A percentile compares a stretch with the other conserved stretches of the same genome.
phyloP scores from a whole-genome alignment of 2,329 filamentous ascomycete species.

The Fusarium tupiense region DNA sequence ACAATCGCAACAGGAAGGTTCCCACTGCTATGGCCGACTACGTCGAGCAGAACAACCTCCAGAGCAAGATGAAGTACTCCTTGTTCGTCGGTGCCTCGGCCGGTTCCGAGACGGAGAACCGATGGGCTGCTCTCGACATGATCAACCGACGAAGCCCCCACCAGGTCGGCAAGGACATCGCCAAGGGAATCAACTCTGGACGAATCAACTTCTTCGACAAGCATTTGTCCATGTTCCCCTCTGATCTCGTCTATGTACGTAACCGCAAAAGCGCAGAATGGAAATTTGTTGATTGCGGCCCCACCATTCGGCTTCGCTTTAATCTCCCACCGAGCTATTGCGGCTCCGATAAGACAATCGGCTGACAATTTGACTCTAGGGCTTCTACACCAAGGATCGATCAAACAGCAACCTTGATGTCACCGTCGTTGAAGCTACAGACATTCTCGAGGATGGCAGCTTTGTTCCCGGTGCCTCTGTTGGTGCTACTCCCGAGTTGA shows the following conservation, averaged over 20 bases:
- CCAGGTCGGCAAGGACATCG: conserved; percentile 90
- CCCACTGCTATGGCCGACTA: conserved; percentile 87
- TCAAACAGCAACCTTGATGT: conserved; percentile 80
- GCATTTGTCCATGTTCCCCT: conserved; percentile 91
- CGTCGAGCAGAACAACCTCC: conserved; percentile 85
- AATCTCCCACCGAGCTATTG: conserved; percentile 32
- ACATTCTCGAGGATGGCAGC: conserved; percentile 88
- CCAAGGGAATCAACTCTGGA: conserved; percentile 89
- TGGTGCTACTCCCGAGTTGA: conserved; percentile 83
- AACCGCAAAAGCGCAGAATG: neutral
- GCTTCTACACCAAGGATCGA: conserved; percentile 85
- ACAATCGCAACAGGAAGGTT: conserved; percentile 69
- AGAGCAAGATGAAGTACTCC: conserved; percentile 86
- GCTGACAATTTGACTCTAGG: conserved; percentile 53
- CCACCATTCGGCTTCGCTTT: conserved; percentile 32
- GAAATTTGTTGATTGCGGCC: conserved; percentile 20
- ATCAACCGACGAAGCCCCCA: conserved; percentile 86
- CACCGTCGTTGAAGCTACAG: conserved; percentile 84
- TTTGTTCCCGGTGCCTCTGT: conserved; percentile 89
- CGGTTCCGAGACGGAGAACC: conserved; percentile 88
- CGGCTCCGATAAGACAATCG: conserved; percentile 7
- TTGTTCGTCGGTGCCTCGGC: conserved; percentile 92
- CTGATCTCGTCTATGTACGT: conserved; percentile 80
- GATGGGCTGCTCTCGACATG: conserved; percentile 91
- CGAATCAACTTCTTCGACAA: conserved; percentile 94